phyloP scores from a whole-genome alignment of 495 filamentous ascomycete genomes.

The Aspergillus ellipticus region DNA sequence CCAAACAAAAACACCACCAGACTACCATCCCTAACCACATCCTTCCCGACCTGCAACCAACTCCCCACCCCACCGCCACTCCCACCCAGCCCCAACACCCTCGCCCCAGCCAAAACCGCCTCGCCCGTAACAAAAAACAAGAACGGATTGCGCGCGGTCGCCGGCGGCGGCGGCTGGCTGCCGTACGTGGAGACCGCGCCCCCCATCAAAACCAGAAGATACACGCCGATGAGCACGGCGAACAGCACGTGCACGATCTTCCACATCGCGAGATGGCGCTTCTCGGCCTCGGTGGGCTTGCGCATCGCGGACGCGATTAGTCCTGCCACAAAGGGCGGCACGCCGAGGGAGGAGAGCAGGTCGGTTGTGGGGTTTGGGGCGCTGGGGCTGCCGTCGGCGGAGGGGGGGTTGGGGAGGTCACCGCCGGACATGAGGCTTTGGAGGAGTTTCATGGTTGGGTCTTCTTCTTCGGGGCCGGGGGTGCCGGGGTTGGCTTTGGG shows the following conservation, averaged over 20 bases:
- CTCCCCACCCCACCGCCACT: slow-evolving; percentile 51
- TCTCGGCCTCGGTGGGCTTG: slow-evolving; percentile 36
- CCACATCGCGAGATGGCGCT: slow-evolving; percentile 59
- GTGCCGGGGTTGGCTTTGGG: slow-evolving; percentile 8
- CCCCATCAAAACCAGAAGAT: slow-evolving; percentile 50
- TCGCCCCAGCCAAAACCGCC: slow-evolving; percentile 62
- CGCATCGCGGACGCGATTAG: slow-evolving; percentile 31
- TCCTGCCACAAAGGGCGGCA: slow-evolving; percentile 45
- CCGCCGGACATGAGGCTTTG: slow-evolving; percentile 54
- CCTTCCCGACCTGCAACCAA: slow-evolving; percentile 54
- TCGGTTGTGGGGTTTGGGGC: slow-evolving; percentile 27
- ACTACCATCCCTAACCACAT: slow-evolving; percentile 64
- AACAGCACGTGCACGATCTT: slow-evolving; percentile 72
- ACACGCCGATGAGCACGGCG: slow-evolving; percentile 65
- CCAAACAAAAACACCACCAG: slow-evolving; percentile 80
- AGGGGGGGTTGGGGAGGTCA: slow-evolving; percentile 24
- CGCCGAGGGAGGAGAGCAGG: slow-evolving; percentile 30
- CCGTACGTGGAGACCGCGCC: slow-evolving; percentile 39
- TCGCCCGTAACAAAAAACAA: slow-evolving; percentile 80
- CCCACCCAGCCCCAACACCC: slow-evolving; percentile 56
- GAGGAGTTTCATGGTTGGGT: slow-evolving; percentile 61
- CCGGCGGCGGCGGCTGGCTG: slow-evolving; percentile 57
- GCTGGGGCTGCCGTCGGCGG: slow-evolving; percentile 10
- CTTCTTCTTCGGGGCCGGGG: slow-evolving; percentile 29
- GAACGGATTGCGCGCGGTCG: slow-evolving; percentile 63